Evolutionary conservation across 257 asterid species (phyloP).

Genomic region (Agastache rugosa): DNA sequence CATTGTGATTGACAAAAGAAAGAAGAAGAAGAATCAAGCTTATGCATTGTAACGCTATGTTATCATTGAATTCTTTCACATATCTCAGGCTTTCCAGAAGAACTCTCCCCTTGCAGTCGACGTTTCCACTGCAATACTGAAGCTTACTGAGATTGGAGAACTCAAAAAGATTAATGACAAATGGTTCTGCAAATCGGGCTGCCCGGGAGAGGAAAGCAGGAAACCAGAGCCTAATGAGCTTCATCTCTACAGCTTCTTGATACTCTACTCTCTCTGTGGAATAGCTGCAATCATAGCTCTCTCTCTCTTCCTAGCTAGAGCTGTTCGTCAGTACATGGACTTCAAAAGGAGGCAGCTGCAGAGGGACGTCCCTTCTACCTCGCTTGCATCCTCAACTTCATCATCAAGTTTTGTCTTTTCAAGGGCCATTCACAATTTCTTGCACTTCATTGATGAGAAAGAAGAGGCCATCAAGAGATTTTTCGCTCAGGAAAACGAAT

Average conservation of each 20-base stretch:
- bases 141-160: constrained; percentile 58
- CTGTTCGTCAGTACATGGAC: constrained; percentile 35
- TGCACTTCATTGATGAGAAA: constrained; percentile 37
- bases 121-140: constrained; percentile 60
- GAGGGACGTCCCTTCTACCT: constrained; percentile 17
- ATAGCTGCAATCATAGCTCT: constrained; percentile 17
- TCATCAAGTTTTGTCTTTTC: constrained; percentile 17
- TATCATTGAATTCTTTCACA: background rate
- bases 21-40: background rate
- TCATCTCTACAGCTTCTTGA: constrained; percentile 63
- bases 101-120: constrained; percentile 68
- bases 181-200: constrained; percentile 53
- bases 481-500: constrained; percentile 26
- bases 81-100: constrained; percentile 65
- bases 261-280: constrained; percentile 37
- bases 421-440: constrained; percentile 33
- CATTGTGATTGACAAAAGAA: background rate
- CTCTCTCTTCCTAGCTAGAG: constrained; percentile 37
- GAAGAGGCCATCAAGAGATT: constrained; percentile 44
- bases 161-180: constrained; percentile 63
- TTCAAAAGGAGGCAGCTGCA: constrained; percentile 30
- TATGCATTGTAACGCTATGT: background rate
- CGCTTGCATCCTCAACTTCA: constrained; percentile 18
- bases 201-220: constrained; percentile 44
- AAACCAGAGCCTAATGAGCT: constrained; percentile 51